Conservation (phyloP, 805 yeast species). For the Candida coquimbonensis region DNA sequence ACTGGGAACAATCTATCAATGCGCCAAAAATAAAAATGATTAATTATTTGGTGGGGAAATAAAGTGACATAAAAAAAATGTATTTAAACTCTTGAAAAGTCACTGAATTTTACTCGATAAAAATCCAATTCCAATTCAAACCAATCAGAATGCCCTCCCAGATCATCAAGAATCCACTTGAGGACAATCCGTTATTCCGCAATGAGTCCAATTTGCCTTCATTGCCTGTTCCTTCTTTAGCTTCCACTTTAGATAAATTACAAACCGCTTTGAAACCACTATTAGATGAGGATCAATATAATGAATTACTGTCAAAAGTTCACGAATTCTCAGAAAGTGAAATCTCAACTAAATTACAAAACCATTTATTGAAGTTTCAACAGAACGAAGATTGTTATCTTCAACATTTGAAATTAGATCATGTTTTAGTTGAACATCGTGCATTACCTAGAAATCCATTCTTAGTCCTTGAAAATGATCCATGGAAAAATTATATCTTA, state of each 20-base stretch:
- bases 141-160: slow-evolving; percentile 3
- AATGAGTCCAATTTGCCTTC: slow-evolving; percentile 34
- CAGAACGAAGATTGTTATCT: slow-evolving; percentile 42
- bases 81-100: not conserved
- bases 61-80: not conserved
- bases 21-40: no score
- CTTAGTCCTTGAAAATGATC: slow-evolving; percentile 68
- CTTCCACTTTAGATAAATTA: slow-evolving; percentile 44
- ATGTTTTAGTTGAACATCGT: slow-evolving; percentile 30
- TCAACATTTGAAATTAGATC: slow-evolving; percentile 38
- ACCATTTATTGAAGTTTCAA: slow-evolving; percentile 44
- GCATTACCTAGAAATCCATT: slow-evolving; percentile 73
- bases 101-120: not conserved
- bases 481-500: slow-evolving; percentile 41
- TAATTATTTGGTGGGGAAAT: slow-evolving; percentile 2
- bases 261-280: slow-evolving; percentile 55
- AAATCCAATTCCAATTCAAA: not conserved
- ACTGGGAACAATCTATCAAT: not conserved
- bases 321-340: slow-evolving; percentile 37
- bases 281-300: slow-evolving; percentile 44
- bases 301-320: slow-evolving; percentile 36
- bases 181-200: not conserved
- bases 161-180: not conserved
- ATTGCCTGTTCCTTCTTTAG: slow-evolving; percentile 56
- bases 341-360: slow-evolving; percentile 41